Evolutionary conservation across 1,284 basidiomycete species (phyloP), one percentile per base, ranked within the genome.

Genomic region (Ustilago shanxiensis): DNA sequence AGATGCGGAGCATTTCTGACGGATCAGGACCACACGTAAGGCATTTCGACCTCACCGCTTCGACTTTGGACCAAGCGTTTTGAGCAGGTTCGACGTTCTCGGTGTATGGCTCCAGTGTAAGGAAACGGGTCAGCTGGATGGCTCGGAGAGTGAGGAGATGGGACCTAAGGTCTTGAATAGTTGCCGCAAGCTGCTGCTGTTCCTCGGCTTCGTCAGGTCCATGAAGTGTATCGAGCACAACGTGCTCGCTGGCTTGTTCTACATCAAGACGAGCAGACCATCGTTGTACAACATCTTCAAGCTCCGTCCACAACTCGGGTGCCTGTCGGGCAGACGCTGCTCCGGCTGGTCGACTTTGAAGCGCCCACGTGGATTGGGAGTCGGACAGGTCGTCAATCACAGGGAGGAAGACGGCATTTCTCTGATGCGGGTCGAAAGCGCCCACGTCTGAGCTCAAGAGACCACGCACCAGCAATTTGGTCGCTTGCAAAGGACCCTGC

Each of bases 151-250:
- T n/a, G 7, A 28, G 44, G 10, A 65, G 22, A 18, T 70, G 52
- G 33, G 26, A 47, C 8, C 44, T 9, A n/a, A 70, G 56, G 16
- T 39, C 6, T 13, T 64, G 44, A 16, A 65, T 35, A n/a, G 44
- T 39, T 9, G 31, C 22, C 7, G 26, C 29, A 7, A 70, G 57
- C 3, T 22, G 24, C 29, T 60, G 33, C 18, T 59, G 55, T 22
- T 71, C 69, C 14, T 71, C 69, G 18, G 41, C 53, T 14, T 71
- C 69, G 41, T 71, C 69, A 6, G 69, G 69, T 7, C 69, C 69
- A 7, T 49, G 33, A 2, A 18, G 35, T 16, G 52, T 3, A 16
- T 31, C n/a, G n/a, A 44, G 29, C 9, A 31, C 20, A 22, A 3
- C 20, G 6, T 49, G n/a, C n/a, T n/a, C n/a, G n/a, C n/a, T 29